Evolutionary conservation across 768 basidiomycete genomes (phyloP).

Genomic region (Russula olivacea): DNA sequence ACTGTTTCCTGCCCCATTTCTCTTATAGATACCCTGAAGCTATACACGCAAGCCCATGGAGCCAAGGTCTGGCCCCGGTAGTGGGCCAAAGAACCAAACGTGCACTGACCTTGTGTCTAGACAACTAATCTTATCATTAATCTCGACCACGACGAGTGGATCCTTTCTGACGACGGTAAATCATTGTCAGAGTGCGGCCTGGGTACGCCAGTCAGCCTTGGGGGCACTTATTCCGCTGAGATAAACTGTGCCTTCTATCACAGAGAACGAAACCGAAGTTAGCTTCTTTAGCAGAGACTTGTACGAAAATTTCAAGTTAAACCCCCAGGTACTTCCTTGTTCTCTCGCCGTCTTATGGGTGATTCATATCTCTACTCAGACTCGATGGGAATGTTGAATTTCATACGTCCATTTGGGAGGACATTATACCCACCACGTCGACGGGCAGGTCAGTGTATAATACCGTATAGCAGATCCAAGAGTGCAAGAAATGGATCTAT

Average conservation of each 20-base stretch:
- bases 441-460: constrained; percentile 7
- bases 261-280: constrained; percentile 95
- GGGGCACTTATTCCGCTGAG: background rate
- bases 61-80: constrained; percentile 58
- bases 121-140: constrained; percentile 98
- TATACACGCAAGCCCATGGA: constrained; percentile 93
- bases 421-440: background rate
- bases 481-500: constrained; percentile 18
- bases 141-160: constrained; percentile 92
- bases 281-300: constrained; percentile 78
- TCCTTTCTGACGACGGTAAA: constrained; percentile 61
- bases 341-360: background rate
- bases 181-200: constrained; percentile 67
- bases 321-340: constrained; percentile 59
- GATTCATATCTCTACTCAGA: constrained; percentile 5
- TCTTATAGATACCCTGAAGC: constrained; percentile 77
- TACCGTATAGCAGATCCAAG: constrained; percentile 2
- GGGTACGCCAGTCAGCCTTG: constrained; percentile 46
- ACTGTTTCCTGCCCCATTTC: background rate
- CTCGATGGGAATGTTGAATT: constrained; percentile 22
- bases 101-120: constrained; percentile 37
- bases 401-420: background rate
- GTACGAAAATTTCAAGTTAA: constrained; percentile 75
- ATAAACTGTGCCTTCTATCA: background rate
- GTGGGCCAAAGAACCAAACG: background rate